Base-by-base conservation (phyloP, 805 yeast genomes). In the Teunomyces pallodes region DNA sequence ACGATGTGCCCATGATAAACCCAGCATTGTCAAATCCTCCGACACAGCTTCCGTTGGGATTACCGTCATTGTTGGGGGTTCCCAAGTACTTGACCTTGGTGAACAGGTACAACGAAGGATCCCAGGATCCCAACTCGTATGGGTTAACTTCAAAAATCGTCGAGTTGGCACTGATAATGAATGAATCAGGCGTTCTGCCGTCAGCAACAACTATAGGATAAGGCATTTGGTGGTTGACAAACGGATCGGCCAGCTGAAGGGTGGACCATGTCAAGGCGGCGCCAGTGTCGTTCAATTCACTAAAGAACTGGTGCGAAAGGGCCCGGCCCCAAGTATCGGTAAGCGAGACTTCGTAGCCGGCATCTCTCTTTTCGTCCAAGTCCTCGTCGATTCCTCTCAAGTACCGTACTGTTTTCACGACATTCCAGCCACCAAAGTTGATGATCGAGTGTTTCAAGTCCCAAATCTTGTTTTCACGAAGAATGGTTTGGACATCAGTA, bases 391-490 rank as follows among this genome's bases (percentile, higher is more conserved):
- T 62, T 26, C 54, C 57, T 36, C 60, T 56, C 48, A 68, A 72
- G 57, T 65, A 66, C 61, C 85, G 87, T 57, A 71, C 84, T 10
- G 95, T 91, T 43, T 76, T 77, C 54, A 81, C 65, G 54, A 83
- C 81, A 53, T 83, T 80, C 45, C 75, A 45, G 83, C 79, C 52
- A 79, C 84, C 56, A 78, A 70, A 55, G 84, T 82, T 46, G 86
- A 95, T 71, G 79, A 86, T 46, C 86, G 96, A 86, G 81, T 86
- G 60, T 36, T 58, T 60, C 47, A 72, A 60, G 53, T 71, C 65
- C 77, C 77, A 72, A 46, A 72, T 59, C 9, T 54, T 46, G 14
- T 54, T 53, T 24, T 60, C 59, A 29, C 59, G 56, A 7, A 67
- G 30, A 39, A 72, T 64, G 2, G 62, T 60, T 42, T 77, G 72